Base-by-base conservation (phyloP, 2,329 filamentous ascomycete genomes). In the Cladosporium sp. region DNA sequence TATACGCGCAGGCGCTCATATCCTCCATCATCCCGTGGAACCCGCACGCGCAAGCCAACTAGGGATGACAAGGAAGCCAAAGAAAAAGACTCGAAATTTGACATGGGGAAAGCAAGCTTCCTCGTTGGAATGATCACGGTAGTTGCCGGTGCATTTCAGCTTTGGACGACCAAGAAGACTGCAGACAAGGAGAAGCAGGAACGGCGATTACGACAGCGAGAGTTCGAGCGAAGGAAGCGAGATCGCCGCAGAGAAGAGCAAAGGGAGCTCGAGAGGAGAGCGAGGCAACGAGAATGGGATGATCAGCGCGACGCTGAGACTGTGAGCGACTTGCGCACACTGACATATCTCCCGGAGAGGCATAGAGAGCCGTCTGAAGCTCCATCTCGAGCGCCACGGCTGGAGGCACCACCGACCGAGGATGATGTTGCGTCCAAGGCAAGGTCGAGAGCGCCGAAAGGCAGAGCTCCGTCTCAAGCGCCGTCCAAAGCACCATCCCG, bases 111-210 rank as follows among this genome's bases (percentile, higher is more conserved):
- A 17, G 39, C 54, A 6, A 32, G 40, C 4, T 40, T 56, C 27
- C 41, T 50, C 13, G 43, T 54, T 13, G 54, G 54, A 42, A 37
- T 56, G 24, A 30, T 56, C 39, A 38, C 43, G 11, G 48, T 51
- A 11, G 27, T 53, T 4, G 51, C 51, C 12, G 54, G 54, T 13
- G 39, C 53, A 13, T 42, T 56, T n/a, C 54, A 54, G 18, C 15
- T 56, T 2, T 54, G 54, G 54, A 53, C 38, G 5, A 50, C 41
- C 6, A 48, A 53, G 43, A 51, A 51, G 12, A 37, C 29, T 13
- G 54, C 37, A 15, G 54, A 56, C 12, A 51, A 44, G 11, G 51
- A 54, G 20, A 42, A 51, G 13, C 29, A 56, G 29, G 29, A 49
- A 22, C 17, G 48, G 29, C 30, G 39, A 7, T 36, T 44, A 40